Percentiles rank a stretch among this genome's conserved stretches.
phyloP scores from a whole-genome alignment of 2,329 filamentous ascomycete genomes.

The Drechmeria coniospora region DNA sequence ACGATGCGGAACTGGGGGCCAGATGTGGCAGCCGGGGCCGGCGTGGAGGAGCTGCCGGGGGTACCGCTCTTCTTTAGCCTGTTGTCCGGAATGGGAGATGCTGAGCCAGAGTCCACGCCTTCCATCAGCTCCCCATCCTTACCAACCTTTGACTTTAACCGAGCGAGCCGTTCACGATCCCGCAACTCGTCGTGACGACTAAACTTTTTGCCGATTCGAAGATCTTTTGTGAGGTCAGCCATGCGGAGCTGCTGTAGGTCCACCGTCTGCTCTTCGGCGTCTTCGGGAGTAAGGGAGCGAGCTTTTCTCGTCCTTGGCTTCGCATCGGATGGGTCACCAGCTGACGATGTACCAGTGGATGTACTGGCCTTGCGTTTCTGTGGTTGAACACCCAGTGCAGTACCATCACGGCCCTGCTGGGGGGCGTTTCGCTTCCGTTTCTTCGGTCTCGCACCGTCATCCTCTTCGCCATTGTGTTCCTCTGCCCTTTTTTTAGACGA shows the following conservation, averaged over 20 bases:
- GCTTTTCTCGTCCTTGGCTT: constrained; percentile 17
- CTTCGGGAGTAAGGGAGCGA: constrained; percentile 43
- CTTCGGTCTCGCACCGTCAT: constrained; percentile 11
- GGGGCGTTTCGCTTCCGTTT: constrained; percentile 18
- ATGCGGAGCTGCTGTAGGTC: constrained; percentile 55
- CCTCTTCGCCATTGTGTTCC: constrained; percentile 5
- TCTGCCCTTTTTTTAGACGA: neutral
- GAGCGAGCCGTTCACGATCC: constrained; percentile 41
- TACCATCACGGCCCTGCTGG: constrained; percentile 7
- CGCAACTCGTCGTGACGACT: constrained; percentile 59
- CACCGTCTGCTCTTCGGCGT: constrained; percentile 46
- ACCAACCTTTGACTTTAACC: constrained; percentile 14
- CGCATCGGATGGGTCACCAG: constrained; percentile 7
- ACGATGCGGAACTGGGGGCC: constrained; percentile 47
- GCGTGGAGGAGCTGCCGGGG: constrained; percentile 3
- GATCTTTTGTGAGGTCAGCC: constrained; percentile 54
- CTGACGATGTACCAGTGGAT: too few relatives aligned
- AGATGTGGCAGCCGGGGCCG: constrained; percentile 12
- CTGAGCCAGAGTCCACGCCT: constrained; percentile 7
- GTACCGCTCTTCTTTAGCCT: constrained; percentile 5
- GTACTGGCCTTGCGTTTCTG: constrained; percentile 14
- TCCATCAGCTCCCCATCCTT: constrained; percentile 11
- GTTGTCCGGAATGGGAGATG: constrained; percentile 4
- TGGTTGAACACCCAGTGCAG: constrained; percentile 7
- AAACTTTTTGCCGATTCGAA: constrained; percentile 59